These are phyloP conservation scores for Eucalyptus sideroxylon DNA, from an alignment of 345 rosid species.

Conservation along the genomic window DNA sequence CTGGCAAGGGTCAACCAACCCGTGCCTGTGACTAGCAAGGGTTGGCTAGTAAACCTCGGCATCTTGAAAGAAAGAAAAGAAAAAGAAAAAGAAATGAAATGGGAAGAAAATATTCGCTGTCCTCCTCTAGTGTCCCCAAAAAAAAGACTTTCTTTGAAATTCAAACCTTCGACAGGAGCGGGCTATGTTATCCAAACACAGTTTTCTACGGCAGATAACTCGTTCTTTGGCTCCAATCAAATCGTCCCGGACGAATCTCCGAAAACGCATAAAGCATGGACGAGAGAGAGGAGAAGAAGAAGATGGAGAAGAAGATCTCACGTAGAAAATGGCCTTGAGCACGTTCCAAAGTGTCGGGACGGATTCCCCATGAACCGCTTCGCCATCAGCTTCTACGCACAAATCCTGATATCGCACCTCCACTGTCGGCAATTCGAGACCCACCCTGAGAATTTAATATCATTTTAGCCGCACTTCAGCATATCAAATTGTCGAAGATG, in stretches of 20 bases:
- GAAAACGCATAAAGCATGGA: background rate
- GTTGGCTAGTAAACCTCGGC: no score
- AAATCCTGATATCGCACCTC: conserved; percentile 25
- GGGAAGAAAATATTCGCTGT: background rate
- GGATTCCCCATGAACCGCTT: conserved; percentile 19
- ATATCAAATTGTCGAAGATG: background rate
- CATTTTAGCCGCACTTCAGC: background rate
- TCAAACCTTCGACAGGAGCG: background rate
- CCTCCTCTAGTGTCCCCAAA: background rate
- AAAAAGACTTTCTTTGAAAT: background rate
- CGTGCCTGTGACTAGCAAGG: no score
- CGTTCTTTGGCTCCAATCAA: background rate
- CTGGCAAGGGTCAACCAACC: no score
- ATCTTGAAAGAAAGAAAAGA: no score
- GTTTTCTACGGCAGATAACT: background rate
- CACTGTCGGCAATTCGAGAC: conserved; percentile 12
- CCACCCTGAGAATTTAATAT: background rate
- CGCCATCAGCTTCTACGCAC: conserved; percentile 16
- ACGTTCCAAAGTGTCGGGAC: conserved; percentile 31
- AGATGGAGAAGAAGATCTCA: background rate
- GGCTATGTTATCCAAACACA: background rate
- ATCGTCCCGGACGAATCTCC: background rate
- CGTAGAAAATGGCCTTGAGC: conserved; percentile 1
- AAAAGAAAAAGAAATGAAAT: no score
- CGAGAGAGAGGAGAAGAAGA: background rate